Evolutionary conservation across 768 basidiomycete species (phyloP).

Genomic region (Podaxis sp.): DNA sequence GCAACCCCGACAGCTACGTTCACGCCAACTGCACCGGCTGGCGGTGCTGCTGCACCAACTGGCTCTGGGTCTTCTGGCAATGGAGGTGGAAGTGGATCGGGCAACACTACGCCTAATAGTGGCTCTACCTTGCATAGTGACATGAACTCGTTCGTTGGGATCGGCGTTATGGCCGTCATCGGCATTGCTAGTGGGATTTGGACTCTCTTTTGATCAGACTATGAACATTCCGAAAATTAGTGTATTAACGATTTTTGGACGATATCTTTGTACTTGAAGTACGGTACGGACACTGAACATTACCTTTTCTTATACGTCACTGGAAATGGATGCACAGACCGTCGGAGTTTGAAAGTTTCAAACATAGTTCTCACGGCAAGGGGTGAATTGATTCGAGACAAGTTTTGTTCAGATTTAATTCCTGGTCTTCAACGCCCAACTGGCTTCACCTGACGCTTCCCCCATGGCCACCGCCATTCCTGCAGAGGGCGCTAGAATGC

Average conservation of each 20-base stretch:
- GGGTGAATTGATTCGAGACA: neutral
- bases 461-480: constrained; percentile 33
- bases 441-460: constrained; percentile 12
- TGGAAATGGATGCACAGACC: constrained; percentile 13
- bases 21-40: constrained; percentile 50
- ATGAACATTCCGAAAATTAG: neutral
- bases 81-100: constrained; percentile 20
- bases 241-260: neutral
- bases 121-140: constrained; percentile 27
- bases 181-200: constrained; percentile 42
- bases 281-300: neutral
- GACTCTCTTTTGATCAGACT: constrained; percentile 34
- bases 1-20: constrained; percentile 62
- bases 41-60: constrained; percentile 22
- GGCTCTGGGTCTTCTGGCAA: constrained; percentile 22
- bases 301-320: constrained; percentile 1
- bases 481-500: constrained; percentile 32
- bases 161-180: constrained; percentile 34
- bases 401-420: neutral
- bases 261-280: neutral
- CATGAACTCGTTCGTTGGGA: constrained; percentile 34
- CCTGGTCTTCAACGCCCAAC: neutral
- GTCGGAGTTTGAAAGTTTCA: constrained; percentile 21
- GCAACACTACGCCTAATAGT: constrained; percentile 17
- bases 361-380: neutral